Percentiles rank a stretch among this genome's conserved stretches.
Evolutionary conservation across 2,329 filamentous ascomycete genomes (phyloP).

Genomic region (Calonectria pseudoreteaudii): DNA sequence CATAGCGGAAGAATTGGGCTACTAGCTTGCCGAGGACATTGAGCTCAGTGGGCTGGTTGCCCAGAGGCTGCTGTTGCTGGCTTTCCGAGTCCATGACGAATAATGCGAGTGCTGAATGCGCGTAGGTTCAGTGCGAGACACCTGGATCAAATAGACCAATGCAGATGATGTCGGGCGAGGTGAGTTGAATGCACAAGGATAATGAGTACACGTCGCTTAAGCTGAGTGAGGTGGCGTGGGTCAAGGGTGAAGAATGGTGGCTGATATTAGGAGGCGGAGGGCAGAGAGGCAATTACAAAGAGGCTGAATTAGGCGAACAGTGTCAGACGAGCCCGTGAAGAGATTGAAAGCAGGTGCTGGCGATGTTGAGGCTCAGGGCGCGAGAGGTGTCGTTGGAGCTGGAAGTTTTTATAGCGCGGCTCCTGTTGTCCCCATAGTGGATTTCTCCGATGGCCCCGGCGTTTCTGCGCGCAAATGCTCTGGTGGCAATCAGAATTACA

Average conservation of each 20-base stretch:
- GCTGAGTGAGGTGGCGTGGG: slow-evolving; percentile 16
- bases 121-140: background rate
- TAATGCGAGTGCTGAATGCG: background rate
- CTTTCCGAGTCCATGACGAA: slow-evolving; percentile 39
- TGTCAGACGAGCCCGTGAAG: background rate
- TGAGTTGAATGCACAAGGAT: background rate
- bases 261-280: slow-evolving; percentile 6
- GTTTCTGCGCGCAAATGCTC: slow-evolving; percentile 21
- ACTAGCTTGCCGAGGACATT: slow-evolving; percentile 49
- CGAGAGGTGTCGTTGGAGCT: slow-evolving; percentile 30
- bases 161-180: background rate
- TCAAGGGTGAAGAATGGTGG: background rate
- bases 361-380: slow-evolving; percentile 19
- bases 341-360: background rate
- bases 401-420: slow-evolving; percentile 43
- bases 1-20: slow-evolving; percentile 50
- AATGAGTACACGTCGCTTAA: background rate
- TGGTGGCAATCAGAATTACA: slow-evolving; percentile 23
- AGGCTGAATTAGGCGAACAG: background rate
- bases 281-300: background rate
- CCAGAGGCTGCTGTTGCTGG: slow-evolving; percentile 42
- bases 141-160: background rate
- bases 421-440: slow-evolving; percentile 27
- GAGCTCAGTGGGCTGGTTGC: slow-evolving; percentile 44
- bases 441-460: slow-evolving; percentile 31